These are phyloP conservation scores for Stephania japonica DNA, from an alignment of 164 flowering plant species.

Conservation along the genomic window DNA sequence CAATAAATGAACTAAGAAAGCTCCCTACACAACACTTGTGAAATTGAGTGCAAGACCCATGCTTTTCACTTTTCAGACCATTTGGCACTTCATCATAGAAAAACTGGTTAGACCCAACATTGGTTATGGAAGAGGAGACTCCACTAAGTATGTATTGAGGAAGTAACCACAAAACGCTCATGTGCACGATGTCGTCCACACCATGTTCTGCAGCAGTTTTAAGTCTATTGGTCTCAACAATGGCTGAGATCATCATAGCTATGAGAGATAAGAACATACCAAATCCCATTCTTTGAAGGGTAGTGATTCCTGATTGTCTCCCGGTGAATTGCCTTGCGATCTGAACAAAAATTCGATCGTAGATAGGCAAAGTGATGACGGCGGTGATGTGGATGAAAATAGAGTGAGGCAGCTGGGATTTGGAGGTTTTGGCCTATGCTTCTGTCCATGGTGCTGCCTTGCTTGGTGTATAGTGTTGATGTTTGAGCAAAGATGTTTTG, in stretches of 20 bases:
- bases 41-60: slow-evolving; percentile 18
- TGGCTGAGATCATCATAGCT: slow-evolving; percentile 12
- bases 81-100: slow-evolving; percentile 25
- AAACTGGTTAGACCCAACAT: slow-evolving; percentile 23
- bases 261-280: slow-evolving; percentile 12
- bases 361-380: neutral
- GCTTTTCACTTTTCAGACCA: slow-evolving; percentile 16
- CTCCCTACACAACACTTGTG: slow-evolving; percentile 19
- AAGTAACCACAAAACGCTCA: slow-evolving; percentile 24
- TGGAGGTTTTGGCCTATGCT: slow-evolving; percentile 4
- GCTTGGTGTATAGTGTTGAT: slow-evolving; percentile 13
- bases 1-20: slow-evolving; percentile 23
- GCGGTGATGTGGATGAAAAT: neutral
- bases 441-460: slow-evolving; percentile 19
- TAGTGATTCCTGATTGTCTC: slow-evolving; percentile 10
- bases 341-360: slow-evolving; percentile 10
- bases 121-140: slow-evolving; percentile 13
- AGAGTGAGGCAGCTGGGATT: slow-evolving; percentile 13
- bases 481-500: slow-evolving; percentile 7
- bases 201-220: slow-evolving; percentile 15
- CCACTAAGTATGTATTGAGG: slow-evolving; percentile 23
- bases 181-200: slow-evolving; percentile 21
- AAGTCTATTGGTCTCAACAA: slow-evolving; percentile 18
- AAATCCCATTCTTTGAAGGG: slow-evolving; percentile 14
- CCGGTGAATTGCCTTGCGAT: slow-evolving; percentile 4